A percentile compares a stretch with the other conserved stretches of the same genome.
These are phyloP conservation scores for Fusarium ramigenum DNA, from an alignment of 2,329 filamentous ascomycete species.

Conservation along the genomic window DNA sequence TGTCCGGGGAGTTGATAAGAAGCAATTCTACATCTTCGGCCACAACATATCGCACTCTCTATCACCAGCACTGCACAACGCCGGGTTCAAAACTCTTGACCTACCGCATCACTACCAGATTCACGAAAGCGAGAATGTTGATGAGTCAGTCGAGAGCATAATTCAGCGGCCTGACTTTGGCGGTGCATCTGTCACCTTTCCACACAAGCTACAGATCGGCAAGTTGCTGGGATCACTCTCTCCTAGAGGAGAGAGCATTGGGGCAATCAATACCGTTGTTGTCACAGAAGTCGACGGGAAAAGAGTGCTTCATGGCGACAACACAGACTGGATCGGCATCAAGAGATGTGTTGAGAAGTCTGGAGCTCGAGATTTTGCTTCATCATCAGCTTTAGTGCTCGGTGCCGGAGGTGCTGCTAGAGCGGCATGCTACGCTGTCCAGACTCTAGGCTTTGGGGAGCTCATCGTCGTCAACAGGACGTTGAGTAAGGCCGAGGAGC, in stretches of 20 bases:
- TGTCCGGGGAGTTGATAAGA: neutral
- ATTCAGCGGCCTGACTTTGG: neutral
- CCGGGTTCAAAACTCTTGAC: neutral
- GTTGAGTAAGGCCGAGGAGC: neutral
- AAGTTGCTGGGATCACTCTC: neutral
- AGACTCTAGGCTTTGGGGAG: neutral
- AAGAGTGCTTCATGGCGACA: neutral
- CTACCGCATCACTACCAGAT: constrained; percentile 4
- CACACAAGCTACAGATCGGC: constrained; percentile 11
- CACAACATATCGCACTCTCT: constrained; percentile 8
- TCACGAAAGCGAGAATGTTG: constrained; percentile 6
- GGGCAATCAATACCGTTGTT: neutral
- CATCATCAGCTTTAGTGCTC: neutral
- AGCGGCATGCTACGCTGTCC: constrained; percentile 2
- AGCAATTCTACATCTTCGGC: constrained; percentile 7
- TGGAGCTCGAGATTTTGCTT: neutral
- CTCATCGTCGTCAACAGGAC: constrained; percentile 3
- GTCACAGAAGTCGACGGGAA: neutral
- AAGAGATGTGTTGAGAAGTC: constrained; percentile 3
- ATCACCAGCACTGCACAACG: neutral
- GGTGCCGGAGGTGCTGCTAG: constrained; percentile 2
- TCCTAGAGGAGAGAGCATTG: neutral
- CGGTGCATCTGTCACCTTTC: neutral
- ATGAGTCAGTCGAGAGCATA: neutral
- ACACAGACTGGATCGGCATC: constrained; percentile 8